phyloP scores from a whole-genome alignment of 2,329 filamentous ascomycete genomes.

The Scedosporium aurantiacum region DNA sequence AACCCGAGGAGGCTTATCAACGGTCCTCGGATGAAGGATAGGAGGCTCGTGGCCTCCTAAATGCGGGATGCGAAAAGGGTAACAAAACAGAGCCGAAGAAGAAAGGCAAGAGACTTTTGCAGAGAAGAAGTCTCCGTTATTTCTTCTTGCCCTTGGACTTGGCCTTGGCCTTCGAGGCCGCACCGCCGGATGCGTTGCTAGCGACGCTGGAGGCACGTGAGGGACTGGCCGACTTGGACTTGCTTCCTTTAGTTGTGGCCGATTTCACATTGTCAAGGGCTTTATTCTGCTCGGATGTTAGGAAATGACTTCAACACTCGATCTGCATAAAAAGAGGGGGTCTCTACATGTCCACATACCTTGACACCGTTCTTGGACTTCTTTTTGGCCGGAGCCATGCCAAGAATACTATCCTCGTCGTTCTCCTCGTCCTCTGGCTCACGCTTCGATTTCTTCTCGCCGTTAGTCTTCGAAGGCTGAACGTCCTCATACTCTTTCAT shows the following conservation, averaged over 20 bases:
- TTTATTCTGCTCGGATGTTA: conserved; percentile 59
- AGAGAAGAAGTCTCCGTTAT: neutral
- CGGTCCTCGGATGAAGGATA: neutral
- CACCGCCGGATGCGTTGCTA: conserved; percentile 51
- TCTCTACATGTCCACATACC: conserved; percentile 39
- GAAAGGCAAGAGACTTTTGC: neutral
- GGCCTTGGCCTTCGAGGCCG: conserved; percentile 10
- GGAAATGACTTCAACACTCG: neutral
- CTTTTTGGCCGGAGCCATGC: conserved; percentile 82
- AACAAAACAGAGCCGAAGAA: neutral
- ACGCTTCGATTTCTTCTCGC: conserved; percentile 53
- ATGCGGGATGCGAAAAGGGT: neutral
- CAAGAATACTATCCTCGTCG: conserved; percentile 70
- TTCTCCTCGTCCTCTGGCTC: conserved; percentile 72
- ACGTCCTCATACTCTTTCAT: conserved; percentile 83
- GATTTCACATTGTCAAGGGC: conserved; percentile 80
- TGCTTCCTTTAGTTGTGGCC: conserved; percentile 41
- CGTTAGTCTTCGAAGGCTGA: conserved; percentile 45
- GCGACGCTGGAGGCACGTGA: conserved; percentile 83
- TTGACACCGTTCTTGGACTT: conserved; percentile 84
- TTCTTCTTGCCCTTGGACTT: conserved; percentile 46
- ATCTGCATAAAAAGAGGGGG: neutral
- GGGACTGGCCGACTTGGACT: conserved; percentile 62
- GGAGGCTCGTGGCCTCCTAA: neutral
- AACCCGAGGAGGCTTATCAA: neutral